These are phyloP conservation scores for Porcisia hertigi DNA, from an alignment of 208 protist species.

Conservation along the genomic window DNA sequence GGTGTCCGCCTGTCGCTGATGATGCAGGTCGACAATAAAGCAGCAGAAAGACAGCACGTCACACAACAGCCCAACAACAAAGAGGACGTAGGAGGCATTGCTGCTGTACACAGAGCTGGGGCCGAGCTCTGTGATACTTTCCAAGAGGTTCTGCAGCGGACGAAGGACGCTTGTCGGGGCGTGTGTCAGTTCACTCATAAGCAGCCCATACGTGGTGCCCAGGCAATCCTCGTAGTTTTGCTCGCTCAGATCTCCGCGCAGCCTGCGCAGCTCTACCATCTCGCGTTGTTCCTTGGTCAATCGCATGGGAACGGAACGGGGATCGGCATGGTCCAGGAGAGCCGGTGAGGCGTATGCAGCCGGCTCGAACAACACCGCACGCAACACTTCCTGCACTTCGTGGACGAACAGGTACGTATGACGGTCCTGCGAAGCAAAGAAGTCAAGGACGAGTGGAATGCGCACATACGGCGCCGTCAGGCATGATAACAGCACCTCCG, in stretches of 20 bases:
- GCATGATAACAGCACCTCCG: conserved; percentile 84
- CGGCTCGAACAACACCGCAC: conserved; percentile 92
- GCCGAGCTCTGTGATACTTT: conserved; percentile 52
- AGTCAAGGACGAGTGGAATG: conserved; percentile 83
- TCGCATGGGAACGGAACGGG: conserved; percentile 66
- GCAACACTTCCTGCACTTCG: conserved; percentile 75
- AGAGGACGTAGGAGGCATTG: conserved; percentile 78
- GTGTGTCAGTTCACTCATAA: conserved; percentile 84
- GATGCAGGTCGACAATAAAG: conserved; percentile 31
- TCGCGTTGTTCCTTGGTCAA: conserved; percentile 55
- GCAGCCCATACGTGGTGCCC: conserved; percentile 76
- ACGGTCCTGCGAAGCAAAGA: conserved; percentile 88
- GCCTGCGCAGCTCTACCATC: conserved; percentile 29
- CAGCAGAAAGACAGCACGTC: conserved; percentile 59
- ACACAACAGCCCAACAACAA: conserved; percentile 56
- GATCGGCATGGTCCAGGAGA: conserved; percentile 26
- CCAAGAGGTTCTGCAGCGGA: conserved; percentile 47
- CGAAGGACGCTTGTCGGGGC: conserved; percentile 60
- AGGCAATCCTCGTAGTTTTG: conserved; percentile 55
- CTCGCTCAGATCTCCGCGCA: conserved; percentile 41
- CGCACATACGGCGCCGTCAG: conserved; percentile 88
- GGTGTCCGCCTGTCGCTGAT: not conserved
- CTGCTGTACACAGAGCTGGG: conserved; percentile 77
- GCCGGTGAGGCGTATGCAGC: conserved; percentile 57
- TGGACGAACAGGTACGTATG: conserved; percentile 70